Evolutionary conservation across 2,329 filamentous ascomycete genomes (phyloP), one percentile per base, ranked within the genome.

Genomic region (Capronia americana): DNA sequence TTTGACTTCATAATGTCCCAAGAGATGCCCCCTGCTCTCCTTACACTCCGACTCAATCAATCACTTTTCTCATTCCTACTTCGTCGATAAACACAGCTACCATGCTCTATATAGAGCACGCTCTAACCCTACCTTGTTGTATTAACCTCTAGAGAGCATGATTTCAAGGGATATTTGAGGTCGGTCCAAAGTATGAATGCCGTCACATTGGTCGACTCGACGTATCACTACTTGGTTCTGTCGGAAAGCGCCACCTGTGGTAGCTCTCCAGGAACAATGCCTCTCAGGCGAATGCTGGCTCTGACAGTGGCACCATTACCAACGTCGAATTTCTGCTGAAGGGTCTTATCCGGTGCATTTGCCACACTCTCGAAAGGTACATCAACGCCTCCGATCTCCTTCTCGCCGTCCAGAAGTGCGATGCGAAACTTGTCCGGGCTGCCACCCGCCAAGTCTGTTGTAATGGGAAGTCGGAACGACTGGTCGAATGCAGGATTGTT

Each of bases 311-410:
- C 59, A 53, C 67, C 67, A 61, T 63, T 63, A 26, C 67, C 67
- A 26, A 69, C 59, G 61, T 69, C 67, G 62, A 69, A 69, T 55
- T 69, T 69, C 67, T 69, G 67, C 67, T 66, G 64, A 14, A 69
- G 64, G 24, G 46, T 53, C 44, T 57, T 69, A 48, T 69, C 64
- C 41, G 54, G 59, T 28, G 67, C 67, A 51, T 69, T 60, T 48
- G 67, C 67, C 55, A 69, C 67, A 44, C 50, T 66, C 23, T 53
- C 64, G 63, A 69, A 69, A 30, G 67, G 67, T 12, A 69, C 61
- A 54, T 69, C 67, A 41, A 64, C 67, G 64, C 54, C 60, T 59
- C 67, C 67, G 41, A 69, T 64, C 60, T 69, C 67, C 23, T 67
- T 66, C 64, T 66, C 64, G 60, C 67, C 67, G 61, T 69, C 63